These are phyloP conservation scores for Ambrosia trifida DNA, from an alignment of 129 eudicot genomes.

Conservation along the genomic window DNA sequence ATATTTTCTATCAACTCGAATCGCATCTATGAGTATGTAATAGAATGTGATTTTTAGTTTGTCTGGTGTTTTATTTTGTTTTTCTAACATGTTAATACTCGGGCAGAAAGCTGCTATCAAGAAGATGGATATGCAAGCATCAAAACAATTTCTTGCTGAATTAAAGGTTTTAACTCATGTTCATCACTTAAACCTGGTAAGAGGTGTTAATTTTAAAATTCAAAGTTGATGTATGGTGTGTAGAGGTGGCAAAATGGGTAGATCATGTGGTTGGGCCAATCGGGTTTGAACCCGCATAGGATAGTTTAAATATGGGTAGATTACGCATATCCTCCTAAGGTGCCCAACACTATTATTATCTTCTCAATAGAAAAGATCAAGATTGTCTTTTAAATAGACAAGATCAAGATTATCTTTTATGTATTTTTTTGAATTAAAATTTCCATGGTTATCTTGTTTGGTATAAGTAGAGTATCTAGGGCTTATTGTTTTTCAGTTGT, in stretches of 20 bases:
- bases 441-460: no score
- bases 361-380: no score
- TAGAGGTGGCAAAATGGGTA: neutral
- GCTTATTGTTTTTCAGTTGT: no score
- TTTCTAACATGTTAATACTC: slow-evolving; percentile 9
- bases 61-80: neutral
- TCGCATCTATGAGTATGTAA: neutral
- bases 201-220: neutral
- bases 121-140: slow-evolving; percentile 95
- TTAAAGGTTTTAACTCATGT: slow-evolving; percentile 80
- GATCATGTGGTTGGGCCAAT: neutral
- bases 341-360: no score
- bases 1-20: neutral
- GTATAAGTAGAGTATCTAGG: no score
- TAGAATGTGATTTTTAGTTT: neutral
- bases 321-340: no score
- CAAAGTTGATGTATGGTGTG: neutral
- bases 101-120: slow-evolving; percentile 86
- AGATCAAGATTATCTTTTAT: no score
- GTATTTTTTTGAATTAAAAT: no score
- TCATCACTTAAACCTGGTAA: slow-evolving; percentile 95
- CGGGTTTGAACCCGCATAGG: no score
- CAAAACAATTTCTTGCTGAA: slow-evolving; percentile 78
- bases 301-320: neutral
- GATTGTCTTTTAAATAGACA: no score